phyloP scores from a whole-genome alignment of 306 rosid species.

The Erythrophleum fordii region DNA sequence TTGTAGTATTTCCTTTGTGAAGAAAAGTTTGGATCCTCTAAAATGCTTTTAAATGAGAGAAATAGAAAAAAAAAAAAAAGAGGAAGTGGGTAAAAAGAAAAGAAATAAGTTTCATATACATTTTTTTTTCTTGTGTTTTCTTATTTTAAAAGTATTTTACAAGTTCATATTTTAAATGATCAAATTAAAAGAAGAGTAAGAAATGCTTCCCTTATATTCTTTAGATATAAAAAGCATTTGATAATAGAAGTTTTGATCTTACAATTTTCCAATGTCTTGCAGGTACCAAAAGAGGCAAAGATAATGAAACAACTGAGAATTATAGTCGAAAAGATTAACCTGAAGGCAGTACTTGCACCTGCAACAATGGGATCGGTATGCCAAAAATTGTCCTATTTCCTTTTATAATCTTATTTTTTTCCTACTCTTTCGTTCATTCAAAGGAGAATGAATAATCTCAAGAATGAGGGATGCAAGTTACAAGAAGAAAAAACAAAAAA shows the following conservation, averaged over 20 bases:
- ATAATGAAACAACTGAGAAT: slow-evolving; percentile 22
- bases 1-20: no score
- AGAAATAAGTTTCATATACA: no score
- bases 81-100: no score
- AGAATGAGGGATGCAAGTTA: not conserved
- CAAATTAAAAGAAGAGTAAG: no score
- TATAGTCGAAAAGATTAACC: slow-evolving; percentile 31
- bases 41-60: no score
- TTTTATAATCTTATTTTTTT: not conserved
- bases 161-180: no score
- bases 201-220: not conserved
- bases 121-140: no score
- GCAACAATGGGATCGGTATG: slow-evolving; percentile 45
- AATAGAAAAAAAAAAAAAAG: no score
- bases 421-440: not conserved
- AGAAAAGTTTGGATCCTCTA: no score
- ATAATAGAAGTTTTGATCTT: not conserved
- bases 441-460: not conserved
- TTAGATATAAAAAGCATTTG: not conserved
- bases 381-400: not conserved
- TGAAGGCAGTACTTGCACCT: slow-evolving; percentile 44
- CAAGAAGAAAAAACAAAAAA: not conserved
- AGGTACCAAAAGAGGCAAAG: slow-evolving; percentile 38
- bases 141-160: no score
- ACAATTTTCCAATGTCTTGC: slow-evolving; percentile 7